These are phyloP conservation scores for Barbarea vulgaris DNA, from an alignment of 345 rosid genomes.

Conservation along the genomic window DNA sequence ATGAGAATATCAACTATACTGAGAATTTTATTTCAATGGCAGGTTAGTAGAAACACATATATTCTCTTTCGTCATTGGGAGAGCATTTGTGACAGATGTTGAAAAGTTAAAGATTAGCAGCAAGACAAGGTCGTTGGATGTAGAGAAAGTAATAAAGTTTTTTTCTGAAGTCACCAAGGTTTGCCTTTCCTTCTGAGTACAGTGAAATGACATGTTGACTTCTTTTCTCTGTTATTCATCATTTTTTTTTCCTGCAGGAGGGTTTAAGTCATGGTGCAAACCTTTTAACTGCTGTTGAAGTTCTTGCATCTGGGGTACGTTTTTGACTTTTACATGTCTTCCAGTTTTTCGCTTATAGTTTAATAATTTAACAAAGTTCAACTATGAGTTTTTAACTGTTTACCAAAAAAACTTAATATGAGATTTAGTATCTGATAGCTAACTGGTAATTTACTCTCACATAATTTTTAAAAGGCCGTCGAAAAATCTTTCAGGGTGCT, in stretches of 20 bases:
- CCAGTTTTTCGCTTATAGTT: not conserved
- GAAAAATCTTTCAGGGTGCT: constrained; percentile 18
- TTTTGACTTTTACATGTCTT: constrained; percentile 30
- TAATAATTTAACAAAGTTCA: not conserved
- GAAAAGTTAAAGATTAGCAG: constrained; percentile 89
- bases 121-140: constrained; percentile 80
- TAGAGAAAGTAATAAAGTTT: constrained; percentile 55
- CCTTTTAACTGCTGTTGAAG: constrained; percentile 85
- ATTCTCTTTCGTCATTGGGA: constrained; percentile 94
- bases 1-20: constrained; percentile 33
- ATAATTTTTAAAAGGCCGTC: constrained; percentile 11
- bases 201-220: not conserved
- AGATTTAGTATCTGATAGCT: constrained; percentile 3
- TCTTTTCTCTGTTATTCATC: constrained; percentile 23
- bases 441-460: constrained; percentile 15
- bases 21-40: constrained; percentile 43
- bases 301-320: constrained; percentile 88
- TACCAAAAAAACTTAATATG: not conserved
- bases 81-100: constrained; percentile 96
- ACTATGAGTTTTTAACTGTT: constrained; percentile 2
- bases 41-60: constrained; percentile 98
- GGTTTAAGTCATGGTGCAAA: constrained; percentile 79
- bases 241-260: constrained; percentile 57
- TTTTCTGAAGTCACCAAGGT: constrained; percentile 79
- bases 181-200: constrained; percentile 34